Evolutionary conservation across 441 rosid species (phyloP), one percentile per base, ranked within the genome.

Genomic region (Melastoma candidum): DNA sequence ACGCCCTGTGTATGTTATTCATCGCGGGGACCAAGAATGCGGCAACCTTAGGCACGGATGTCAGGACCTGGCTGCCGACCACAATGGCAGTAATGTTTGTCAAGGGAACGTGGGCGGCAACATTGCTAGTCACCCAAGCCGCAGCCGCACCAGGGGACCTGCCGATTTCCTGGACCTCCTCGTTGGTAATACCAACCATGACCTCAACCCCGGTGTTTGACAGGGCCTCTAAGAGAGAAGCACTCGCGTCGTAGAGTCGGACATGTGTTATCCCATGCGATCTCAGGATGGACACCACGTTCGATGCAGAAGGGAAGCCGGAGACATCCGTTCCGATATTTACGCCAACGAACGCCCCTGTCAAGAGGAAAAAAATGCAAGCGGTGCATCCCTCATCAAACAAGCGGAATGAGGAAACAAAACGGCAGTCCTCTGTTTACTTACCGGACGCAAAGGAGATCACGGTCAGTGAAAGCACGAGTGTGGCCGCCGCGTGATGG

Each of bases 11-110:
- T 44, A 93, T 80, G 85, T 83, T 69, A 60, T 84, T 77, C 74
- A 93, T 77, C 58, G 97, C 97, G 0, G 84, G 70, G 48, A 88
- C 84, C 29, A 93, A 70, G 60, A 83, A 70, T 0, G 90, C 68
- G 0, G 90, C 96, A 41, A 74, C 80, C 58, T 86, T 86, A 12
- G 99, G 96, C 44, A 76, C 50, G 24, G 77, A 12, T 44, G 96
- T 74, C 46, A 86, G 88, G 71, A 93, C 88, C 73, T 93, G 88
- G 41, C 88, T 93, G 53, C 99, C 99, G 17, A 89, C 96, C 4
- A 96, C 85, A 66, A 93, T 78, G 59, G 92, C 87, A 6, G 99
- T 84, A 43, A 93, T 89, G 58, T 89, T 93, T 46, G 97, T 86
- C 0, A 79, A 72, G 62, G 99, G 97, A 44, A 89, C 39, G 64